Evolutionary conservation across 164 flowering plant genomes (phyloP).

Genomic region (Liquidambar formosana): DNA sequence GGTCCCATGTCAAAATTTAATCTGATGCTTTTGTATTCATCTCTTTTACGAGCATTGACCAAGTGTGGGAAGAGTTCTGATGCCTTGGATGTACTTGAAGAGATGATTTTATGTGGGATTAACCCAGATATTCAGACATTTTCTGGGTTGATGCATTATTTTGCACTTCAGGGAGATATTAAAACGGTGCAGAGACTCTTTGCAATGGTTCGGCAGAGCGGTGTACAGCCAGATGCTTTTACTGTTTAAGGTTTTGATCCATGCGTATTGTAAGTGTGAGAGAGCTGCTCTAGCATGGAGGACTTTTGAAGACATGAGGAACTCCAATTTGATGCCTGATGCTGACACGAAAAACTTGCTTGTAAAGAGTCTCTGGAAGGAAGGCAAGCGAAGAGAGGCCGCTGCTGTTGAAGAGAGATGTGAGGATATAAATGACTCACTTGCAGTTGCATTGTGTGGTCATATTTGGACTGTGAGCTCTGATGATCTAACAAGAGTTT

Average conservation of each 20-base stretch:
- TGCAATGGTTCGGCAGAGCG: constrained; percentile 69
- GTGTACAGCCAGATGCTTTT: constrained; percentile 75
- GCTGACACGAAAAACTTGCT: constrained; percentile 69
- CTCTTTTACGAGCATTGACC: constrained; percentile 68
- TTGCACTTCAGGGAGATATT: constrained; percentile 73
- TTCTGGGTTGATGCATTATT: constrained; percentile 82
- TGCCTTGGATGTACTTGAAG: constrained; percentile 61
- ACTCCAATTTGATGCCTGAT: constrained; percentile 59
- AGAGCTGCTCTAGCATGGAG: constrained; percentile 80
- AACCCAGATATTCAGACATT: constrained; percentile 79
- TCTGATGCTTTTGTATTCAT: constrained; percentile 68
- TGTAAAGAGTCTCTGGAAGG: constrained; percentile 89
- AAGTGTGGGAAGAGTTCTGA: constrained; percentile 65
- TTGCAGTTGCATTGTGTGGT: constrained; percentile 58
- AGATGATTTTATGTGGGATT: constrained; percentile 62
- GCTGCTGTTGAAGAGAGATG: constrained; percentile 68
- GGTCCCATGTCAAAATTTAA: constrained; percentile 46
- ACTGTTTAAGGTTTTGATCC: constrained; percentile 69
- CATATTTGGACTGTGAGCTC: constrained; percentile 67
- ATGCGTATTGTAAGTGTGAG: constrained; percentile 68
- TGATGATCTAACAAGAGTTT: constrained; percentile 49
- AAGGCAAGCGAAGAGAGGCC: constrained; percentile 85
- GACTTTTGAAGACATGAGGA: constrained; percentile 77
- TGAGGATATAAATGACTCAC: constrained; percentile 37
- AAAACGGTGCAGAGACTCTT: constrained; percentile 75